phyloP scores from a whole-genome alignment of 176 grass and related monocot species.

The Musa itinerans region DNA sequence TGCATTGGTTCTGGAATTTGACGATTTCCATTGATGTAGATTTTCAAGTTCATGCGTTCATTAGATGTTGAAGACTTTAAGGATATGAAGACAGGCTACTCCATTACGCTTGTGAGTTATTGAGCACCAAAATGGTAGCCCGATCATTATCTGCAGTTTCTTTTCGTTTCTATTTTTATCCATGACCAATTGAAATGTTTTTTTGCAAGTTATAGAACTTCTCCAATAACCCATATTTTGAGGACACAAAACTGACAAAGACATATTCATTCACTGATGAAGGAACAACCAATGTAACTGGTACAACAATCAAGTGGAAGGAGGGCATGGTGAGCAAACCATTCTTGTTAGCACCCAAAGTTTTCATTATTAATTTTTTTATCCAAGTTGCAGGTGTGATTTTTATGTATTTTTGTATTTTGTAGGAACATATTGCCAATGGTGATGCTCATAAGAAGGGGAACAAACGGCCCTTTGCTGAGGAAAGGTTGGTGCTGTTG shows the following conservation, averaged over 20 bases:
- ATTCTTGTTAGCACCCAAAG: constrained; percentile 1
- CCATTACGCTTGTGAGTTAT: constrained; percentile 56
- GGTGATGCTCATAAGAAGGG: constrained; percentile 63
- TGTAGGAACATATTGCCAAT: constrained; percentile 49
- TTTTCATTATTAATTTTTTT: neutral
- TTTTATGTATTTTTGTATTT: constrained; percentile 27
- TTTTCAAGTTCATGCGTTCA: constrained; percentile 77
- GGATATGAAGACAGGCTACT: constrained; percentile 85
- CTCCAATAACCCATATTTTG: constrained; percentile 77
- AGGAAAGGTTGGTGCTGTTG: constrained; percentile 61
- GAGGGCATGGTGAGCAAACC: constrained; percentile 58
- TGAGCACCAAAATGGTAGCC: neutral
- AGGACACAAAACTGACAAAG: constrained; percentile 72
- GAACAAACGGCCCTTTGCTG: constrained; percentile 58
- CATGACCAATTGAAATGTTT: neutral
- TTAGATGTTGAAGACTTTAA: constrained; percentile 70
- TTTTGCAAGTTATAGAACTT: constrained; percentile 56
- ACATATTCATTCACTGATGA: constrained; percentile 71
- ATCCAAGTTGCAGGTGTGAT: constrained; percentile 18
- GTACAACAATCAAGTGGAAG: constrained; percentile 83
- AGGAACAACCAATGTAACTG: constrained; percentile 72
- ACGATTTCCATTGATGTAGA: constrained; percentile 31
- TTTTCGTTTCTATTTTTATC: neutral
- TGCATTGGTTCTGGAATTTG: neutral
- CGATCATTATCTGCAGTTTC: neutral